Conservation (phyloP, 176 grass and related monocot genomes). For the Stipa capillata region DNA sequence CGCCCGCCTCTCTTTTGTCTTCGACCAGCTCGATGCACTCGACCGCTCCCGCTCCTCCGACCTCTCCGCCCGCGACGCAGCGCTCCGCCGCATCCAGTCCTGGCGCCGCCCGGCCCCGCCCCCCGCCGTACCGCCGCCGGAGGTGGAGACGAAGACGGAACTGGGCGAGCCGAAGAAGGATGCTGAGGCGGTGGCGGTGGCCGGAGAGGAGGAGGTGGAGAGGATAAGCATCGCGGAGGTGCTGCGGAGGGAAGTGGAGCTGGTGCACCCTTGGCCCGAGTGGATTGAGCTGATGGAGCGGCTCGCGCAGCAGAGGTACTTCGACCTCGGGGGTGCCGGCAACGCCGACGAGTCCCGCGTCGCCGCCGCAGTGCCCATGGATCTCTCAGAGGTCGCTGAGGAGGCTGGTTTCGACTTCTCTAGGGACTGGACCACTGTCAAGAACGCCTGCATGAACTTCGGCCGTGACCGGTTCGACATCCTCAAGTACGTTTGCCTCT, state of each 20-base stretch:
- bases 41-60: constrained; percentile 56
- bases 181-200: neutral
- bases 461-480: constrained; percentile 89
- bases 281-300: constrained; percentile 95
- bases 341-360: constrained; percentile 29
- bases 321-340: constrained; percentile 40
- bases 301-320: constrained; percentile 71
- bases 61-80: constrained; percentile 60
- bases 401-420: constrained; percentile 75
- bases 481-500: constrained; percentile 43
- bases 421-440: constrained; percentile 74
- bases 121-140: neutral
- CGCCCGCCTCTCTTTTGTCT: constrained; percentile 86
- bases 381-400: constrained; percentile 46
- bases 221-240: constrained; percentile 48
- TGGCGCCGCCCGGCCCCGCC: constrained; percentile 45
- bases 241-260: constrained; percentile 68
- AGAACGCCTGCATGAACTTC: constrained; percentile 92
- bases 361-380: constrained; percentile 49
- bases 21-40: constrained; percentile 86
- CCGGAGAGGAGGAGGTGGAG: neutral
- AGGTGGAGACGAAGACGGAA: neutral
- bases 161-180: neutral
- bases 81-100: constrained; percentile 78
- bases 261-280: constrained; percentile 94